Base-by-base conservation (phyloP, 805 yeast genomes). In the Cyberlindnera nakhonratchasimensis region DNA sequence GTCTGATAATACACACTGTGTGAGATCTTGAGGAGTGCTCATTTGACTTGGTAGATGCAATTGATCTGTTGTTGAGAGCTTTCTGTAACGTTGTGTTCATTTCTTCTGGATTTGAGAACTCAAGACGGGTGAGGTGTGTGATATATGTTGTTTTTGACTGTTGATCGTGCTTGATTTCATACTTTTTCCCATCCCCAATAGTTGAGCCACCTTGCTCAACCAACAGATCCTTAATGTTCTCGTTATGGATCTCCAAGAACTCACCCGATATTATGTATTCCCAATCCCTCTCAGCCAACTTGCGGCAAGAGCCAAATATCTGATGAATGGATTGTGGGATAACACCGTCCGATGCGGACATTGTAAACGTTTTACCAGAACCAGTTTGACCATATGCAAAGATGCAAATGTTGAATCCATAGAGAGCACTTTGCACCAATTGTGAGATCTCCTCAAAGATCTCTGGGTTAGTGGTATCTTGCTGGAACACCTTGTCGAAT, bases 351-450 rank as follows among this genome's bases (percentile, higher is more conserved):
- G 62, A 55, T 20, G 72, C 66, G 2, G 89, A 75, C 98, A 91
- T 93, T 0, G 99, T 93, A 60, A 65, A 82, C 0, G 98, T 91
- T 59, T 91, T 91, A 3, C 99, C 99, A 0, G 97, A 83, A 0
- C 93, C 96, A 0, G 99, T 93, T 63, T 91, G 99, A 1, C 99
- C 99, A 61, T 93, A 91, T 0, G 98, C 96, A 67, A 91, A 88
- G 2, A 93, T 86, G 62, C 97, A 89, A 3, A 89, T 96, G 53
- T 88, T 88, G 56, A 72, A 80, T 0, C 99, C 99, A 63, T 91
- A 95, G 12, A 90, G 61, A 1, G 95, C 80, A 67, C 75, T 87
- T 60, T 88, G 96, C 2, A 91, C 80, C 18, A 91, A 64, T 60
- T 89, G 96, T 2, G 93, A 81, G 1, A 91, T 75, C 55, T 91